A percentile compares a stretch with the other conserved stretches of the same genome.
These are phyloP conservation scores for Metschnikowia aberdeeniae DNA, from an alignment of 805 yeast genomes.

Conservation along the genomic window DNA sequence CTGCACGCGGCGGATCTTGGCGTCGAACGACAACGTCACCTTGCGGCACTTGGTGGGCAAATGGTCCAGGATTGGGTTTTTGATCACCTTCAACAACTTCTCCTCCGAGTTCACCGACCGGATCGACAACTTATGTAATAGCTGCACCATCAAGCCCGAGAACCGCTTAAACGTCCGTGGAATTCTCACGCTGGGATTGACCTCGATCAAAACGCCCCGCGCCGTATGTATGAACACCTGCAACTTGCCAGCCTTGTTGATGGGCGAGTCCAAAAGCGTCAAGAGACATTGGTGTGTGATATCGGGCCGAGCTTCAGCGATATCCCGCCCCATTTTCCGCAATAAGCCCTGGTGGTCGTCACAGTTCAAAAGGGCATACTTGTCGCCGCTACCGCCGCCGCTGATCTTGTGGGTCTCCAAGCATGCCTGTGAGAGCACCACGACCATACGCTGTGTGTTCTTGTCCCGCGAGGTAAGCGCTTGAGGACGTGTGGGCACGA, in stretches of 20 bases:
- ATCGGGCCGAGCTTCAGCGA: conserved; percentile 98
- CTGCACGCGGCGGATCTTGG: conserved; percentile 81
- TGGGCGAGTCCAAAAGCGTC: conserved; percentile 93
- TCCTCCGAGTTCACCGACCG: conserved; percentile 95
- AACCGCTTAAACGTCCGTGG: conserved; percentile 98
- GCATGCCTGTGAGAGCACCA: conserved; percentile 94
- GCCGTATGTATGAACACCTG: conserved; percentile 97
- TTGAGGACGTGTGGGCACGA: conserved; percentile 84
- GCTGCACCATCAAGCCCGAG: conserved; percentile 96
- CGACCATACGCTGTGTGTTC: conserved; percentile 79
- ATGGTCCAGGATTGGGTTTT: conserved; percentile 96
- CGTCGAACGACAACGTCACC: conserved; percentile 88
- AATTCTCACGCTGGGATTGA: conserved; percentile 92
- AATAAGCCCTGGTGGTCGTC: conserved; percentile 97
- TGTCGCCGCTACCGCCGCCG: conserved; percentile 69
- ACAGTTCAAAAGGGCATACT: conserved; percentile 90
- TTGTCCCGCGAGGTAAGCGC: conserved; percentile 82
- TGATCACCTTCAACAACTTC: conserved; percentile 86
- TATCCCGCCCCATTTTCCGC: conserved; percentile 94
- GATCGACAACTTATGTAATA: conserved; percentile 86
- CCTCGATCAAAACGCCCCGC: conserved; percentile 89
- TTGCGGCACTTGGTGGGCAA: conserved; percentile 94
- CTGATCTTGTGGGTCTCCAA: conserved; percentile 90
- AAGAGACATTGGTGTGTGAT: conserved; percentile 96
- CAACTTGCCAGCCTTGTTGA: conserved; percentile 93